Base-by-base conservation (phyloP, 805 yeast species). In the Candida sakaeoensis region DNA sequence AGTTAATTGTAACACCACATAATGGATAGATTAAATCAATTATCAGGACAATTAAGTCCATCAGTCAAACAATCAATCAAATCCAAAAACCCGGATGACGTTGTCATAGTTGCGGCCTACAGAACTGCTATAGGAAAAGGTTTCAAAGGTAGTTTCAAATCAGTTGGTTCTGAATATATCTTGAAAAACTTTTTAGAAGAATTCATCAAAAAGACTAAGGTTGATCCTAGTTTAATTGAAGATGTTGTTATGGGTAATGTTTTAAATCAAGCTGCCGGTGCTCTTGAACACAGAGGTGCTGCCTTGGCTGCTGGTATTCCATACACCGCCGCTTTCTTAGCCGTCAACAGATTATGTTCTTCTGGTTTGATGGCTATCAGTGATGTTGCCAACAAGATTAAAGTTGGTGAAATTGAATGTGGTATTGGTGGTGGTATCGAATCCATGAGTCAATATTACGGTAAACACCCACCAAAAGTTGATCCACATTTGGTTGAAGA, bases 351-450 rank as follows among this genome's bases (percentile, higher is more conserved):
- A 65, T 97, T 90, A 62, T 91, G 98, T 63, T 87, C 96, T 6
- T 85, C 95, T 2, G 97, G 97, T 19, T 72, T 91, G 54, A 85
- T 89, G 76, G 95, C 96, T 10, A 79, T 90, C 26, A 82, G 85
- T 55, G 93, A 86, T 58, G 77, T 91, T 52, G 96, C 96, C 50
- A 86, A 84, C 68, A 87, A 86, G 68, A 90, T 91, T 57, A 70
- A 72, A 52, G 67, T 77, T 43, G 97, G 97, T 30, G 96, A 90
- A 72, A 89, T 91, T 53, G 86, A 80, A 49, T 74, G 91, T 53
- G 98, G 98, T 41, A 69, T 91, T 40, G 98, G 93, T 16, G 82
- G 82, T 34, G 98, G 98, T 55, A 95, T 82, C 36, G 98, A 90
- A 68, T 82, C 95, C 51, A 91, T 91, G 98, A 75, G 95, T n/a